Base-by-base conservation (phyloP, 805 yeast species). In the Candida ulmi region DNA sequence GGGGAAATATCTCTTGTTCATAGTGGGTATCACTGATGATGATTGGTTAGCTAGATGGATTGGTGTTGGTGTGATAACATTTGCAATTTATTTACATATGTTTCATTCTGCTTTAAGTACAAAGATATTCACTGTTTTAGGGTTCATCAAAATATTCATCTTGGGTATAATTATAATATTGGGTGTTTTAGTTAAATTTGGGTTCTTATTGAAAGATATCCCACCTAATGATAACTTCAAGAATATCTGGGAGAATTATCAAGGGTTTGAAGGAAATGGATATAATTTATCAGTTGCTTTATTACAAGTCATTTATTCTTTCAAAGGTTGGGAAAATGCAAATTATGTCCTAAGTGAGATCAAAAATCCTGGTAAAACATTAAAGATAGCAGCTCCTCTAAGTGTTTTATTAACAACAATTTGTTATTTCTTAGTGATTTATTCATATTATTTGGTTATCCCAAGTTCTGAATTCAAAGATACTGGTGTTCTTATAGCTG, bases 241-340 rank as follows among this genome's bases (percentile, higher is more conserved):
- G 9, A 35, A 57, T 18, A 48, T 69, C 33, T 76, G 74, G 64
- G 45, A 46, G 26, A 51, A 58, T 36, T 66, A 67, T 38, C 64
- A 66, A 2, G 58, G 61, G 16, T 69, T 69, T 33, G 63, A 69
- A 2, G 69, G 76, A 2, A 58, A 54, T 33, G 48, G 63, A 11
- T 80, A 76, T 49, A 70, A 74, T 29, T 52, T 71, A 7, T 68
- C 83, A 2, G 78, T 78, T 28, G 83, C 80, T 1, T 52, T 79
- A 26, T 54, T 79, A 28, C 74, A 80, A 36, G 71, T 80, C 18
- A 74, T 80, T 12, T 79, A 78, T 51, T 76, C 84, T 1, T 79
- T 77, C 57, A 73, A 78, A 43, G 86, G 86, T 5, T 79, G 85
- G 84, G 85, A 80, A 46, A 79, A 79, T 47, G 80, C 80, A 32